Evolutionary conservation across 2,329 filamentous ascomycete genomes (phyloP).

Genomic region (Alternaria conjuncta): DNA sequence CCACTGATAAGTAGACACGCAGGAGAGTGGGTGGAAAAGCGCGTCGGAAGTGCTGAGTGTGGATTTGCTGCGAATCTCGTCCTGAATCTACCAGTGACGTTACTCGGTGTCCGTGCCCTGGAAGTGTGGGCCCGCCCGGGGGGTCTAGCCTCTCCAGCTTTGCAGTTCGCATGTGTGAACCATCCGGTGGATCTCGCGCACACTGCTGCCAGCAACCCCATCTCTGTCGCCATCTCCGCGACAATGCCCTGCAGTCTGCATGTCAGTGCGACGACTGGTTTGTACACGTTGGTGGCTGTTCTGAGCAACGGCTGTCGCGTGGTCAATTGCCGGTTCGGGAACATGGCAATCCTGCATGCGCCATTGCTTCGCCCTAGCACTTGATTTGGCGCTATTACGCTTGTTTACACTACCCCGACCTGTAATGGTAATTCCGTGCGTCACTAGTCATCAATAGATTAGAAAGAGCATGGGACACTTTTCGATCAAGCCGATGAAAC

Average conservation of each 20-base stretch:
- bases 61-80: conserved; percentile 1
- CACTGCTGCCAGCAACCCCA: not conserved
- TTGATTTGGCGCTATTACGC: conserved; percentile 4
- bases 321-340: conserved; percentile 13
- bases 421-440: not conserved
- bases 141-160: conserved; percentile 3
- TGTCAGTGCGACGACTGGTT: not conserved
- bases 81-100: conserved; percentile 12
- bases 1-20: conserved; percentile 10
- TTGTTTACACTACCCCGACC: not conserved
- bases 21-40: not conserved
- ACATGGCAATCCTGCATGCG: not conserved
- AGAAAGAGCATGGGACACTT: not conserved
- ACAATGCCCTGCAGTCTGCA: not conserved
- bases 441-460: conserved; percentile 1
- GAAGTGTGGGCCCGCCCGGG: not conserved
- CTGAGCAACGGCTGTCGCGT: conserved; percentile 6
- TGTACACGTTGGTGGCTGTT: not conserved
- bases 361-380: not conserved
- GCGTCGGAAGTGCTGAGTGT: not conserved
- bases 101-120: conserved; percentile 7
- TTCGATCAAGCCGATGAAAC: not conserved
- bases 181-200: not conserved
- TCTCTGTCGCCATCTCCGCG: not conserved
- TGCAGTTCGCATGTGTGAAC: conserved; percentile 13